A percentile compares a stretch with the other conserved stretches of the same genome.
These are phyloP conservation scores for Claviceps pusilla DNA, from an alignment of 2,329 filamentous ascomycete genomes.

Conservation along the genomic window DNA sequence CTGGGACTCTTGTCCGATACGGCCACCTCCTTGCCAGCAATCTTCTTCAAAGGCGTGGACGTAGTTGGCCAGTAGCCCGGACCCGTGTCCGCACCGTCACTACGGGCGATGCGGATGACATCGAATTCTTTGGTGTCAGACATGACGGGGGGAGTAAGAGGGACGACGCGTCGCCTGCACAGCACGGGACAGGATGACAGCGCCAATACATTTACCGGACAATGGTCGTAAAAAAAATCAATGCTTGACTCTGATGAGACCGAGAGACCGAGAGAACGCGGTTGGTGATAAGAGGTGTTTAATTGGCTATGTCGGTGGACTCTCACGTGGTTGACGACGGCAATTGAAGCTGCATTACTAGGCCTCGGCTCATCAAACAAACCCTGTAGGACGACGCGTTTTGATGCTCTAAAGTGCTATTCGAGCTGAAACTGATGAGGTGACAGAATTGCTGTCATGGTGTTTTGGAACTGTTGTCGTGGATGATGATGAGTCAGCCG, in stretches of 20 bases:
- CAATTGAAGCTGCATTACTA: background rate
- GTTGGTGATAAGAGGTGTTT: background rate
- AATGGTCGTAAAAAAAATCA: background rate
- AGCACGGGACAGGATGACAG: background rate
- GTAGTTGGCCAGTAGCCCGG: conserved; percentile 29
- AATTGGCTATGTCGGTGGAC: background rate
- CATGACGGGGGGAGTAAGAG: conserved; percentile 8
- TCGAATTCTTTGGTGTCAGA: conserved; percentile 26
- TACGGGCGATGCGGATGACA: conserved; percentile 26
- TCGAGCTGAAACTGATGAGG: background rate
- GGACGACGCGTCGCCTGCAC: background rate
- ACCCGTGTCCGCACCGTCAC: conserved; percentile 30
- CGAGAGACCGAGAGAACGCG: background rate
- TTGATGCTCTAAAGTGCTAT: background rate
- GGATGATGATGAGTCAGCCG: background rate
- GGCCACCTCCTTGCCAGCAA: conserved; percentile 20
- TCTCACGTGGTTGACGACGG: background rate
- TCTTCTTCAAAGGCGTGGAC: conserved; percentile 17
- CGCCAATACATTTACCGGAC: background rate
- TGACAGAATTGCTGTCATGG: background rate
- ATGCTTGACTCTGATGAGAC: background rate
- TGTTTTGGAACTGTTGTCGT: background rate
- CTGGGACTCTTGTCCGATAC: conserved; percentile 21
- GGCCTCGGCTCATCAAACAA: background rate
- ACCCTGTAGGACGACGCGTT: background rate